Conservation (phyloP, 352 stramenopile genomes). For the Globisporangium paddicum region DNA sequence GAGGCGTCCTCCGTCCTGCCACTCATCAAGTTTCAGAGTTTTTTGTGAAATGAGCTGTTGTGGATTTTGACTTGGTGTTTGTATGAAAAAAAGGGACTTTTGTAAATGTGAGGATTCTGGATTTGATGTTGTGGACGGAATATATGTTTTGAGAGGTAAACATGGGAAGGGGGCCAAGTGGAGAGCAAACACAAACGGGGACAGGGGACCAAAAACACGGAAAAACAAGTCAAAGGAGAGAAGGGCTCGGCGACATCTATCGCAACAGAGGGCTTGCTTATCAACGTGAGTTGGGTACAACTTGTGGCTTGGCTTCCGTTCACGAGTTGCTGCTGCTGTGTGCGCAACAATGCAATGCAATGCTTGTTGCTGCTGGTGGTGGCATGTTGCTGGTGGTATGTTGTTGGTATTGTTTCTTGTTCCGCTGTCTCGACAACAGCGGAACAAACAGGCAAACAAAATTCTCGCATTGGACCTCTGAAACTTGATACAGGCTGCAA, state of each 20-base stretch:
- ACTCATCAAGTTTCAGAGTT: neutral
- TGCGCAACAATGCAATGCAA: neutral
- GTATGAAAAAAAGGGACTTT: neutral
- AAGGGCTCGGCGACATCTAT: slow-evolving; percentile 28
- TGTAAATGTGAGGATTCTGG: neutral
- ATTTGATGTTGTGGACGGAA: neutral
- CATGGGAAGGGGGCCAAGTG: slow-evolving; percentile 1
- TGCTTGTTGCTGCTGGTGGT: neutral
- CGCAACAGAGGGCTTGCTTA: neutral
- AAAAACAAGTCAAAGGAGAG: slow-evolving; percentile 7
- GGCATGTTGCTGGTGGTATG: neutral
- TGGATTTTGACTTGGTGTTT: neutral
- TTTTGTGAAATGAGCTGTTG: neutral
- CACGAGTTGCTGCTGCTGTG: too few species aligned
- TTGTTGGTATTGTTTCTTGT: neutral
- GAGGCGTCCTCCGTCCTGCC: neutral
- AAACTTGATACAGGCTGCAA: slow-evolving; percentile 3
- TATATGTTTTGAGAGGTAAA: neutral
- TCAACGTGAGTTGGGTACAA: neutral
- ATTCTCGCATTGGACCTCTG: neutral
- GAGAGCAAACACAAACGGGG: slow-evolving; percentile 1
- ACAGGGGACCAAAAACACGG: slow-evolving; percentile 15
- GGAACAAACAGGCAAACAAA: neutral
- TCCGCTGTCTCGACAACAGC: neutral
- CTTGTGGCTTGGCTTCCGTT: neutral